Percentiles rank a stretch among this genome's conserved stretches.
These are phyloP conservation scores for Balamuthia mandrillaris DNA, from an alignment of 208 protist species.

Conservation along the genomic window DNA sequence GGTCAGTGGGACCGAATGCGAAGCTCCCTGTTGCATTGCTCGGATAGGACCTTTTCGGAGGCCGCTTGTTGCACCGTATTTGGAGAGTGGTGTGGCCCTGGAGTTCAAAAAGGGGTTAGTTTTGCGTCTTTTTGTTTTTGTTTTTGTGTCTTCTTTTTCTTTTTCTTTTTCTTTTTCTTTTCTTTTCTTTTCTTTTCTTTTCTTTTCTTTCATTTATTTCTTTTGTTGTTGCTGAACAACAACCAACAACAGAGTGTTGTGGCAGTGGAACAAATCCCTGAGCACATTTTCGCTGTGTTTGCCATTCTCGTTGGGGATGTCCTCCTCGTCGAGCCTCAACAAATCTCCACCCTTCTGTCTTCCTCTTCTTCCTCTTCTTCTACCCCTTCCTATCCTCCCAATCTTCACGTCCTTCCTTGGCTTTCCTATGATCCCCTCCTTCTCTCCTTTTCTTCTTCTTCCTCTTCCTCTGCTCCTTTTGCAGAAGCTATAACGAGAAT, in stretches of 20 bases:
- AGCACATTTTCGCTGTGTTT: constrained; percentile 2
- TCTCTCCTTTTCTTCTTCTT: background rate
- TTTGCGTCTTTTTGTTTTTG: background rate
- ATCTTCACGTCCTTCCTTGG: background rate
- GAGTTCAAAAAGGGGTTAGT: constrained; percentile 4
- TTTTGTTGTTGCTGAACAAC: background rate
- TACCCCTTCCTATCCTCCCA: background rate
- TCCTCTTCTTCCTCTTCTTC: background rate
- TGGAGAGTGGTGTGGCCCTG: constrained; percentile 17
- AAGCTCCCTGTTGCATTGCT: background rate
- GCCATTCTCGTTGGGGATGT: background rate
- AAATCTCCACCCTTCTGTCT: background rate
- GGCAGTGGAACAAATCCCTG: background rate
- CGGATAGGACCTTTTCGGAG: too few relatives aligned
- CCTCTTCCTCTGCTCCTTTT: background rate
- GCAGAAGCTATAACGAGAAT: background rate
- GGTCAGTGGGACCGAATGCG: background rate
- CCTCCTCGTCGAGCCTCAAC: background rate
- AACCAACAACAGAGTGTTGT: background rate
- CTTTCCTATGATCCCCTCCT: too few relatives aligned
- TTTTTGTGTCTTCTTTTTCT: background rate
- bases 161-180: background rate
- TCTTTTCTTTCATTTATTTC: background rate
- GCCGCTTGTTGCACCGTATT: background rate
- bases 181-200: background rate